These are phyloP conservation scores for Colletotrichum liriopes DNA, from an alignment of 2,329 filamentous ascomycete genomes.

Conservation along the genomic window DNA sequence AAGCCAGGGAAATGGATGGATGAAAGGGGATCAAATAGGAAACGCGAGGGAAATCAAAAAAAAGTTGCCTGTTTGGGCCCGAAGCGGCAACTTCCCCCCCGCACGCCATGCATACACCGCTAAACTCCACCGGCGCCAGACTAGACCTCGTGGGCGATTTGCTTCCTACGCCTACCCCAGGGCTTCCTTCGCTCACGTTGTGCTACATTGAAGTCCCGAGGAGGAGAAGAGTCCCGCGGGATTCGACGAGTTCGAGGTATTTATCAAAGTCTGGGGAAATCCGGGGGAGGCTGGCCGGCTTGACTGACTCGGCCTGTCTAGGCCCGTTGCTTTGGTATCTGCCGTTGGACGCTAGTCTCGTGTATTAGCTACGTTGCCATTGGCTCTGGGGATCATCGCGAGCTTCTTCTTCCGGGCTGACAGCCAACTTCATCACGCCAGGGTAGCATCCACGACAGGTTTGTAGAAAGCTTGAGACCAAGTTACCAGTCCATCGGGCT, in stretches of 20 bases:
- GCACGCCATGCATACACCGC: conserved; percentile 22
- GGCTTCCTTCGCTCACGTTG: neutral
- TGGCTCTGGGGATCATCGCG: neutral
- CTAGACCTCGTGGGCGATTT: conserved; percentile 16
- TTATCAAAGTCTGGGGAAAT: conserved; percentile 6
- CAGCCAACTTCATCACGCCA: neutral
- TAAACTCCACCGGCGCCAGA: conserved; percentile 26
- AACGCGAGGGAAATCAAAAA: conserved; percentile 27
- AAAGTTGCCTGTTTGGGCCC: conserved; percentile 20
- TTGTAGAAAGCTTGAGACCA: neutral
- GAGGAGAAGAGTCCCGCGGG: conserved; percentile 3
- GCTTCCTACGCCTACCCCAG: conserved; percentile 14
- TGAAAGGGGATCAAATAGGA: conserved; percentile 39
- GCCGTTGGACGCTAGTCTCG: neutral
- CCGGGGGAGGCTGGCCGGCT: neutral
- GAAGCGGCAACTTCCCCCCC: conserved; percentile 28
- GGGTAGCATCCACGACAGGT: conserved; percentile 1
- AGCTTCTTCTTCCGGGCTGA: neutral
- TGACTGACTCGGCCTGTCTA: conserved; percentile 8
- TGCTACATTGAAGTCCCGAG: neutral
- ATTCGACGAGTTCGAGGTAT: neutral
- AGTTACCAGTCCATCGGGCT: neutral
- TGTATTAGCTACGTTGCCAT: neutral
- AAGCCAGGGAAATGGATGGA: conserved; percentile 13
- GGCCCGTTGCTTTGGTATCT: neutral